Evolutionary conservation across 2,329 filamentous ascomycete genomes (phyloP).

Genomic region (Fonsecaea multimorphosa): DNA sequence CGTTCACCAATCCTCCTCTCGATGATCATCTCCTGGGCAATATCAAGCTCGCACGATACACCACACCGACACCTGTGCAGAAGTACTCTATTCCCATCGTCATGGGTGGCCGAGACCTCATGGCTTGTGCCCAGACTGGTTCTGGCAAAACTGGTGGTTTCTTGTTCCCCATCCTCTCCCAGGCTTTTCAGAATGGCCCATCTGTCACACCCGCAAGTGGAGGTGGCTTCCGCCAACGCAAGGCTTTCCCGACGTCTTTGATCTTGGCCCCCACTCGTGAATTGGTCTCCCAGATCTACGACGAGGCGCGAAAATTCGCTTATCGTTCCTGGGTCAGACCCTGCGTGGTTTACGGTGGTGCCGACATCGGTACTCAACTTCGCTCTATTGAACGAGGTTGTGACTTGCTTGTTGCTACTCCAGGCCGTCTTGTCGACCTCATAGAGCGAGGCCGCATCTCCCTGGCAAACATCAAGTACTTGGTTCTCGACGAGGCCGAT

Average conservation of each 20-base stretch:
- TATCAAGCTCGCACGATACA: conserved; percentile 93
- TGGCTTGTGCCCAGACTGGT: conserved; percentile 99
- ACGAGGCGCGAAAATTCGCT: conserved; percentile 96
- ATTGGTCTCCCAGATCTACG: conserved; percentile 97
- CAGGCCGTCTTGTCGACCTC: conserved; percentile 94
- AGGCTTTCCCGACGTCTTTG: conserved; percentile 94
- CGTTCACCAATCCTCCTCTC: conserved; percentile 92
- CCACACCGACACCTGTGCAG: conserved; percentile 94
- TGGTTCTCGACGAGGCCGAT: conserved; percentile 98
- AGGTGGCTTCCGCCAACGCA: conserved; percentile 90
- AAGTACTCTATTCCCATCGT: conserved; percentile 99
- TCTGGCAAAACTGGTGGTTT: conserved; percentile 99
- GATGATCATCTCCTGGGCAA: conserved; percentile 92
- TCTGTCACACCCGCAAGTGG: conserved; percentile 69
- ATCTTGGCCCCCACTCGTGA: conserved; percentile 97
- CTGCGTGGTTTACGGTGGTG: conserved; percentile 98
- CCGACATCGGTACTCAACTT: conserved; percentile 96
- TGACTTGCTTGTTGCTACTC: conserved; percentile 94
- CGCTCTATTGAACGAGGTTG: conserved; percentile 98
- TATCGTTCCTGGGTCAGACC: conserved; percentile 99
- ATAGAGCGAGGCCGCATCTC: conserved; percentile 99
- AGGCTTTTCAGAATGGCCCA: conserved; percentile 90
- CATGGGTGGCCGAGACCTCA: conserved; percentile 95
- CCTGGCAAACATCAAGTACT: conserved; percentile 97
- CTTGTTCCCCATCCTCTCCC: conserved; percentile 98